Conservation (phyloP, 345 rosid genomes). For the Camelina hispida region DNA sequence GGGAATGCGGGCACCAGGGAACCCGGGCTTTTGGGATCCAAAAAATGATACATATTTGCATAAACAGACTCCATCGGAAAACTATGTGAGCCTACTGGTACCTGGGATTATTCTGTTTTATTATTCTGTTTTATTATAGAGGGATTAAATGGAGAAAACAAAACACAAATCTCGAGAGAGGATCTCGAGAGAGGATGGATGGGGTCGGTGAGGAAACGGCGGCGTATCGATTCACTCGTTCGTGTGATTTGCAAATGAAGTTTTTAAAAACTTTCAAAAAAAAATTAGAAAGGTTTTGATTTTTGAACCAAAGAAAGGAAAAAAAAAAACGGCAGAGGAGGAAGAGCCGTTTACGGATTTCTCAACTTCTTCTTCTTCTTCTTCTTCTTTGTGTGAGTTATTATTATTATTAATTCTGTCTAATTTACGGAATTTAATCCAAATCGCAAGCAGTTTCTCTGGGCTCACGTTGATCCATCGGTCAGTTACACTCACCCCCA, state of each 20-base stretch:
- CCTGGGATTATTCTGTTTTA: no score
- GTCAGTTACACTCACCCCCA: slow-evolving; percentile 12
- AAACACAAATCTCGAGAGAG: no score
- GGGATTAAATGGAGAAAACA: no score
- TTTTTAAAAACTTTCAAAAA: neutral
- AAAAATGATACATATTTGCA: no score
- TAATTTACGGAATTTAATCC: neutral
- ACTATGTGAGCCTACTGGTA: no score
- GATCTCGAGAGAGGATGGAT: no score
- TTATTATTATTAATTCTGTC: neutral
- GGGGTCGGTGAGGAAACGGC: slow-evolving; percentile 7
- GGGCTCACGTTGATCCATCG: neutral
- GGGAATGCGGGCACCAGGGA: no score
- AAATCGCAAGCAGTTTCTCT: slow-evolving; percentile 14
- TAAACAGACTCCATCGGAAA: no score
- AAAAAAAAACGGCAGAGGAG: slow-evolving; percentile 28
- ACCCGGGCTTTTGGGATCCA: no score
- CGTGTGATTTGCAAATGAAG: slow-evolving; percentile 20
- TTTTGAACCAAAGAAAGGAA: slow-evolving; percentile 7
- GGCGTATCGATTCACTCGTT: slow-evolving; percentile 27
- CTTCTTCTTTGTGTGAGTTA: neutral
- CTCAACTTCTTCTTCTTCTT: slow-evolving; percentile 26
- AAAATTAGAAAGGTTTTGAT: neutral
- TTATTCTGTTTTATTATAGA: no score
- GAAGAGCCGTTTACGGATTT: slow-evolving; percentile 25